These are phyloP conservation scores for Bipolaris zeicola DNA, from an alignment of 2,329 filamentous ascomycete genomes.

Conservation along the genomic window DNA sequence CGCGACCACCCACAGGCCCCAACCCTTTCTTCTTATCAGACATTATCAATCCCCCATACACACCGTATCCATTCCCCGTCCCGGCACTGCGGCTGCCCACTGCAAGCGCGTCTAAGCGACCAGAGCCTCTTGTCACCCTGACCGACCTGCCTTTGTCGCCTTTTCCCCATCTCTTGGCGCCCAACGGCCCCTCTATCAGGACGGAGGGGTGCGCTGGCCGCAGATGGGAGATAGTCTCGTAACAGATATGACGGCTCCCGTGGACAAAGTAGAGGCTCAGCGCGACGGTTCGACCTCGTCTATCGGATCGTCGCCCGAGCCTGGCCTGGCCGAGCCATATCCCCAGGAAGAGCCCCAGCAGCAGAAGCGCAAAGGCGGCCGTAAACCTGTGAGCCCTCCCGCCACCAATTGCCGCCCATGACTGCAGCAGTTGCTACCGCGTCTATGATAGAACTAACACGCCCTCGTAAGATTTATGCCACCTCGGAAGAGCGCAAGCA, in stretches of 20 bases:
- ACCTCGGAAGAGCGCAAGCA: constrained; percentile 99
- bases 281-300: constrained; percentile 56
- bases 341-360: constrained; percentile 53
- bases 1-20: constrained; percentile 45
- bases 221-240: constrained; percentile 58
- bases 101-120: constrained; percentile 47
- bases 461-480: constrained; percentile 81
- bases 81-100: constrained; percentile 43
- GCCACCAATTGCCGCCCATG: constrained; percentile 28
- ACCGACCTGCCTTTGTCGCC: constrained; percentile 37
- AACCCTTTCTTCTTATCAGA: constrained; percentile 48
- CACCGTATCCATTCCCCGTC: constrained; percentile 38
- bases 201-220: constrained; percentile 52
- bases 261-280: constrained; percentile 53
- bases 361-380: constrained; percentile 95
- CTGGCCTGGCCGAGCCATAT: constrained; percentile 49
- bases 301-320: constrained; percentile 56
- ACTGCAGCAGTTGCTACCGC: constrained; percentile 34
- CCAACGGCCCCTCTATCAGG: constrained; percentile 44
- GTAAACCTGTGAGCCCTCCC: constrained; percentile 80
- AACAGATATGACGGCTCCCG: constrained; percentile 52
- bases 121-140: constrained; percentile 36
- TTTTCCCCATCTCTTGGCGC: constrained; percentile 44
- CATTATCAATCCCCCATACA: constrained; percentile 50
- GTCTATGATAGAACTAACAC: constrained; percentile 49